Evolutionary conservation across 164 flowering plant genomes (phyloP), one percentile per base, ranked within the genome.

Genomic region (Dillenia turbinata): DNA sequence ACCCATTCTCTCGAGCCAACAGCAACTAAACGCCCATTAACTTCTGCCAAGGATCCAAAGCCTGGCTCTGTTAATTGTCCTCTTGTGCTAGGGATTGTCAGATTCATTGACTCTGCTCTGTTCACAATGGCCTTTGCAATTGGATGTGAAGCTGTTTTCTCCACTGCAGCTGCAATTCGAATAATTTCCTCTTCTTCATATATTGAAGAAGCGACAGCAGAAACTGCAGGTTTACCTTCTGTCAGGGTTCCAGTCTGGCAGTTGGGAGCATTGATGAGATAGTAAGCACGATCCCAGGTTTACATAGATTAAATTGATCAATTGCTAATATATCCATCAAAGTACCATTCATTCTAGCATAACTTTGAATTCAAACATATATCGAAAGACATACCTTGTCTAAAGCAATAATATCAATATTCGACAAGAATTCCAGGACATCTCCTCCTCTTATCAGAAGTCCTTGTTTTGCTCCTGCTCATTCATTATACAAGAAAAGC

Each of bases 361-460:
- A 19, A 19, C 22, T 19, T 19, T 19, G 22, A 19, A 19, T 19
- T 19, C 22, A 19, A 19, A 19, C 22, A 19, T 19, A 19, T 19
- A 19, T 19, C 22, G 1, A 19, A 52, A 44, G 10, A 69, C 19
- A 7, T 76, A 93, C 98, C 82, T 93, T 93, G 79, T 93, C 98
- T 26, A 93, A 64, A 63, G 94, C 96, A 56, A 88, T 73, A 62
- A 73, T 74, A 64, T 88, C 82, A 48, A 93, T 66, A 49, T 81
- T 63, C 14, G 98, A 88, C 81, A 93, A 80, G 54, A 97, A 94
- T 72, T 93, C 94, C 74, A 93, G 62, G 51, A 87, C 92, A 85
- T 93, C 98, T 61, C 96, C 98, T 66, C 98, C 98, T 85, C 97
- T 85, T 19, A 93, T 77, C 58, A 93, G 85, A 61, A 90, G 90